These are phyloP conservation scores for Tagetes erecta DNA, from an alignment of 129 eudicot genomes.

Conservation along the genomic window DNA sequence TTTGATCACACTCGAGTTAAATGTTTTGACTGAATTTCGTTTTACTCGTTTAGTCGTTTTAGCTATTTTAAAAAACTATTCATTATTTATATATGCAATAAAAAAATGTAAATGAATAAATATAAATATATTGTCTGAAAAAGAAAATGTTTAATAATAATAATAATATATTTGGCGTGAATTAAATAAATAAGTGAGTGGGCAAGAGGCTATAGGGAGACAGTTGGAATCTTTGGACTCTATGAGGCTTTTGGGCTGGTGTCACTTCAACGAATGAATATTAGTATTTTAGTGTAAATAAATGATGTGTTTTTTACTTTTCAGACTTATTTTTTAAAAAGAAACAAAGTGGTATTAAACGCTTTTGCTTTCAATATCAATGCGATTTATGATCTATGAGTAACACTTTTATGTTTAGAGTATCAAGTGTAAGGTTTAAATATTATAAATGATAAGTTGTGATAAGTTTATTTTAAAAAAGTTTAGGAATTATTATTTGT, in stretches of 20 bases:
- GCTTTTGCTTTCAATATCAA: neutral
- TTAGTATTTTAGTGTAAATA: neutral
- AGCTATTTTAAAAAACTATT: neutral
- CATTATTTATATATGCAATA: neutral
- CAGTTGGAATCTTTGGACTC: conserved; percentile 48
- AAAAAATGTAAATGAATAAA: neutral
- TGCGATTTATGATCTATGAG: too few relatives aligned
- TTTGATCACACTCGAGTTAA: neutral
- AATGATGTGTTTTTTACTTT: neutral
- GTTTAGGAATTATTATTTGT: too few relatives aligned
- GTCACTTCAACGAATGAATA: conserved; percentile 31
- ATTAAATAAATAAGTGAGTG: conserved; percentile 10
- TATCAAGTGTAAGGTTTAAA: too few relatives aligned
- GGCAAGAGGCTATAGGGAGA: conserved; percentile 38
- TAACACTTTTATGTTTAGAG: too few relatives aligned
- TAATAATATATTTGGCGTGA: neutral
- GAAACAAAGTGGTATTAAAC: neutral
- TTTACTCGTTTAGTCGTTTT: neutral
- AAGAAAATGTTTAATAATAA: neutral
- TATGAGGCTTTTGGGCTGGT: conserved; percentile 36
- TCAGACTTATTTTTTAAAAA: neutral
- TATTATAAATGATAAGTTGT: too few relatives aligned
- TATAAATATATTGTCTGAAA: neutral
- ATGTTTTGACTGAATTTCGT: neutral
- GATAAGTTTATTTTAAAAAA: too few relatives aligned